Evolutionary conservation across 495 filamentous ascomycete genomes (phyloP), one percentile per base, ranked within the genome.

Genomic region (Annulohypoxylon maeteangense): DNA sequence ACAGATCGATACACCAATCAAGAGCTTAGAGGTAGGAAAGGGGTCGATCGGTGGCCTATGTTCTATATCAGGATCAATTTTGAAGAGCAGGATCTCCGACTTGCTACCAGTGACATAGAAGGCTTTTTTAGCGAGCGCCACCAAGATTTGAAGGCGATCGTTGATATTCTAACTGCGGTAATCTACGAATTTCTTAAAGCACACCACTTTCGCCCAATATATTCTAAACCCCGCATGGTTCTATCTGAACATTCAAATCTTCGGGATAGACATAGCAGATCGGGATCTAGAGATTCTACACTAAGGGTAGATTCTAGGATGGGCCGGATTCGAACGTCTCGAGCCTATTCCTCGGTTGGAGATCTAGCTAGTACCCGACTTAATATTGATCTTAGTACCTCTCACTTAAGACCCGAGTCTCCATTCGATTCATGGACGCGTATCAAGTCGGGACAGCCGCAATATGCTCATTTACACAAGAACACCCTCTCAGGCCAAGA

Each of bases 31-130:
- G 81, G 79, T 14, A 83, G 83, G 18, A 95, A 92, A 75, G 87
- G 88, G 0, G 81, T 92, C 31, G 93, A 97, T 76, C 85, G 89
- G 67, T 97, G 91, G 91, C 93, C 94, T 1, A 96, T 95, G 91
- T 98, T 97, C 71, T 91, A 90, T 74, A 82, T 99, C 34, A 88
- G 88, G 7, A 88, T 99, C n/a, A 80, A 84, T 3, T 68, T 87
- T 4, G 74, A 78, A 12, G 58, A 69, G 4, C 45, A 53, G 4
- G 27, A 53, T 18, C 53, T 34, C 14, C 36, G 20, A 7, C 16
- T 72, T 4, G 61, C 73, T 25, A 34, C 71, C n/a, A 51, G 65
- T 1, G 76, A 78, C 12, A 53, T 74, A 1, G 71, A 81, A 18
- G 71, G 80, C 0, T 40, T 83, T 4, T 63, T 87, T 0, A 79